phyloP scores from a whole-genome alignment of 176 grass and related monocot genomes.

The Raddia guianensis region DNA sequence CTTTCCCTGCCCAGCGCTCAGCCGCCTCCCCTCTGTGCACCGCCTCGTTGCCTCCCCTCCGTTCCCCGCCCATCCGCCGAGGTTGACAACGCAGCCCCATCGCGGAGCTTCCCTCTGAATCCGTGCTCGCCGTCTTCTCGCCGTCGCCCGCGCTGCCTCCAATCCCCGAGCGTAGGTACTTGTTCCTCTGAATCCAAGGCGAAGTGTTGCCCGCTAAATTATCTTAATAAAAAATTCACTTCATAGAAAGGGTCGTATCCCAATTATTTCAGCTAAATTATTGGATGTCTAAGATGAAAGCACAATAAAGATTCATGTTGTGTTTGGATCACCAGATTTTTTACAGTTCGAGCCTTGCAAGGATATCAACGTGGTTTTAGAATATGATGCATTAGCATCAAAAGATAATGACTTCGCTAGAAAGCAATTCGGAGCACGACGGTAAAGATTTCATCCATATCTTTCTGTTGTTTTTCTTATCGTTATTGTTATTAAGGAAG shows the following conservation, averaged over 20 bases:
- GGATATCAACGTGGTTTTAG: constrained; percentile 27
- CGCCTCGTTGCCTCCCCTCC: no score
- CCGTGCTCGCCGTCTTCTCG: no score
- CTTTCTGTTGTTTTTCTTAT: neutral
- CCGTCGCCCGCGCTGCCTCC: no score
- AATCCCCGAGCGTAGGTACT: no score
- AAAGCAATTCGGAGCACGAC: constrained; percentile 10
- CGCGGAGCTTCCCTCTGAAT: no score
- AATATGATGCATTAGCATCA: constrained; percentile 17
- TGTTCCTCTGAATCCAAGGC: neutral
- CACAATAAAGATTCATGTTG: constrained; percentile 46
- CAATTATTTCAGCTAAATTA: constrained; percentile 55
- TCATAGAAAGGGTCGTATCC: constrained; percentile 35
- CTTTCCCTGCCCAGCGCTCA: no score
- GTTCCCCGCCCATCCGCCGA: no score
- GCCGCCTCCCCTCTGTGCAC: no score
- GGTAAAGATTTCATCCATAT: constrained; percentile 27
- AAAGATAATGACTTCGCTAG: neutral
- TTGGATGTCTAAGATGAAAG: constrained; percentile 43
- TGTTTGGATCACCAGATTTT: constrained; percentile 37
- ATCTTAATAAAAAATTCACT: constrained; percentile 42
- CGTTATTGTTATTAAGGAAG: constrained; percentile 11
- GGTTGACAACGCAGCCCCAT: no score
- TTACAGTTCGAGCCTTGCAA: constrained; percentile 46
- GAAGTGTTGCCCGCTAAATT: constrained; percentile 31